Evolutionary conservation across 495 filamentous ascomycete genomes (phyloP), one percentile per base, ranked within the genome.

Genomic region (Trichocladium antarcticum): DNA sequence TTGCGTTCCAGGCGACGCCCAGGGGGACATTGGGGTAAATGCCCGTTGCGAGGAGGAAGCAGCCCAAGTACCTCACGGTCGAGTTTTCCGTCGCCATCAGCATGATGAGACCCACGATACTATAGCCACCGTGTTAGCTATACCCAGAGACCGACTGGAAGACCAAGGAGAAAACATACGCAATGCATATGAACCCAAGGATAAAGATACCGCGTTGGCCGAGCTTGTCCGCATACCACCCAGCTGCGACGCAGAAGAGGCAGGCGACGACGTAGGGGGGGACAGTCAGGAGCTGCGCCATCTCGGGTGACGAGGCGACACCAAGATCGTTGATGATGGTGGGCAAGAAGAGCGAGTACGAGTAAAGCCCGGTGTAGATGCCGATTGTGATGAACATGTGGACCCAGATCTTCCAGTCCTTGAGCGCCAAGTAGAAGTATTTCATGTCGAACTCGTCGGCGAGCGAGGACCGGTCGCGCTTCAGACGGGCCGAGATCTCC

Each of bases 381-480:
- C 68, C 65, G 54, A 77, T 68, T 59, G 72, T 66, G 64, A 73
- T 65, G 40, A 72, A 51, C 64, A 70, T 72, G 59, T 70, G 68
- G 1, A 72, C 67, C 50, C 74, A 89, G 24, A 84, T 89, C 65
- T 92, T 92, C 79, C 83, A 89, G 59, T 92, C 87, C 54, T 74
- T 80, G 28, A 89, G 50, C 34, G 79, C 77, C 1, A 70, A 71
- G 78, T 79, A 87, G 60, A 92, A 76, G 56, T 85, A 87, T 19
- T 66, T 56, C 70, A 78, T 80, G 57, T 82, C 76, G 66, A 87
- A 87, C 50, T 84, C 71, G 59, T 90, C 87, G 81, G 82, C 84
- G 34, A 77, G 80, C 11, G 76, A 76, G 57, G 89, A 85, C 52
- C 83, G 69, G 57, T 93, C 87, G 15, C 63, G 66, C 28, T 77